Conservation (phyloP, 2,329 filamentous ascomycete species). For the Xylaria hypoxylon region DNA sequence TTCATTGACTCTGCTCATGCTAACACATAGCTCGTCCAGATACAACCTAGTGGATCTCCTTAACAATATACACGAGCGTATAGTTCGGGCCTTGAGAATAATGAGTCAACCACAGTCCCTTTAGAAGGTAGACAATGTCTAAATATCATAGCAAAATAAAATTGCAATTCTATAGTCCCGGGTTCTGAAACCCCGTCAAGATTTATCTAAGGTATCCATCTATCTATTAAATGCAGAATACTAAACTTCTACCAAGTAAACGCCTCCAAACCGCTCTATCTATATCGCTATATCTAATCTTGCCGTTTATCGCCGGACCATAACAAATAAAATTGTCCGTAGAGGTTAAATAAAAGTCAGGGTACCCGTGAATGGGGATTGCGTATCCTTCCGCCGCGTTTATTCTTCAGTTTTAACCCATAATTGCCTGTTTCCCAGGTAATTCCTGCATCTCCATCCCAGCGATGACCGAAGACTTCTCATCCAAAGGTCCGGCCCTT, state of each 20-base stretch:
- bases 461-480: neutral
- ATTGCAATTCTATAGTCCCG: neutral
- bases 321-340: slow-evolving; percentile 24
- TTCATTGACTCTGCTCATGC: no score
- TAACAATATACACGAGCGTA: no score
- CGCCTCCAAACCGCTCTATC: slow-evolving; percentile 12
- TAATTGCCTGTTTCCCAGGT: slow-evolving; percentile 10
- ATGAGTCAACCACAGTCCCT: neutral
- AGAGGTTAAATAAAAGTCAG: neutral
- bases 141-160: neutral
- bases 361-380: neutral
- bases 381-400: neutral
- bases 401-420: neutral
- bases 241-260: neutral
- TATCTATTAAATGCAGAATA: slow-evolving; percentile 12
- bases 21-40: no score
- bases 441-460: neutral
- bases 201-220: neutral
- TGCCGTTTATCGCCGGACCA: slow-evolving; percentile 4
- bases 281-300: slow-evolving; percentile 1
- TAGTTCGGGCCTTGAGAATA: neutral
- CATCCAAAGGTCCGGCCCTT: neutral
- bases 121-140: neutral
- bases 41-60: no score
- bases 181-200: slow-evolving; percentile 1